phyloP scores from a whole-genome alignment of 768 basidiomycete species.

The Mycena olivaceomarginata region DNA sequence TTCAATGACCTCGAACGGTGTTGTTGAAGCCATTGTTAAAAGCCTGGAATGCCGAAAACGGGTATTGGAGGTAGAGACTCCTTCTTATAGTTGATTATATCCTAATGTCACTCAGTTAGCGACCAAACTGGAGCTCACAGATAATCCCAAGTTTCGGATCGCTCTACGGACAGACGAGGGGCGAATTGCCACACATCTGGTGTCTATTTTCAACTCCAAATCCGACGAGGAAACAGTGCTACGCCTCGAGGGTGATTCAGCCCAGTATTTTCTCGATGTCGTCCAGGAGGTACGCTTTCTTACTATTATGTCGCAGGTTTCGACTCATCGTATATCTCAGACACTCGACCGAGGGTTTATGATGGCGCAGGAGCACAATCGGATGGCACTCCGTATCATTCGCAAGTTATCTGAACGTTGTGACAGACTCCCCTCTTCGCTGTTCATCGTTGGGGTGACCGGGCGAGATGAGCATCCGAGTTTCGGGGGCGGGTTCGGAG shows the following conservation, averaged over 20 bases:
- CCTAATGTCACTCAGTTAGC: not conserved
- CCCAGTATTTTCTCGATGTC: slow-evolving; percentile 29
- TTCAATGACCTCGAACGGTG: slow-evolving; percentile 19
- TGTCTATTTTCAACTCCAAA: slow-evolving; percentile 3
- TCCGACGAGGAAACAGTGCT: slow-evolving; percentile 8
- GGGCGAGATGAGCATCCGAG: slow-evolving; percentile 29
- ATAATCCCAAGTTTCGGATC: not conserved
- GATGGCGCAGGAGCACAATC: not conserved
- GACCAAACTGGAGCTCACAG: slow-evolving; percentile 3
- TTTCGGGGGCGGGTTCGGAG: slow-evolving; percentile 46
- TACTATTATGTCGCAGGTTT: too few species aligned
- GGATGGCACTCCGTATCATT: slow-evolving; percentile 36
- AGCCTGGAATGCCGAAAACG: slow-evolving; percentile 9
- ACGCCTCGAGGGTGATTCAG: slow-evolving; percentile 9
- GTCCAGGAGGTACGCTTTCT: slow-evolving; percentile 6
- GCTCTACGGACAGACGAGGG: slow-evolving; percentile 10
- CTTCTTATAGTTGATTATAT: not conserved
- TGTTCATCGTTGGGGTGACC: slow-evolving; percentile 40
- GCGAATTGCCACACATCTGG: not conserved
- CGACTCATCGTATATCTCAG: not conserved
- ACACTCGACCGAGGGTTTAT: slow-evolving; percentile 16
- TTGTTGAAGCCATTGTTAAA: slow-evolving; percentile 19
- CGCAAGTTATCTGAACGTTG: slow-evolving; percentile 40
- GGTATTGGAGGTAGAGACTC: not conserved
- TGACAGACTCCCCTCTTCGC: slow-evolving; percentile 40